phyloP scores from a whole-genome alignment of 805 yeast species.

The Yamadazyma paraphyllophila region DNA sequence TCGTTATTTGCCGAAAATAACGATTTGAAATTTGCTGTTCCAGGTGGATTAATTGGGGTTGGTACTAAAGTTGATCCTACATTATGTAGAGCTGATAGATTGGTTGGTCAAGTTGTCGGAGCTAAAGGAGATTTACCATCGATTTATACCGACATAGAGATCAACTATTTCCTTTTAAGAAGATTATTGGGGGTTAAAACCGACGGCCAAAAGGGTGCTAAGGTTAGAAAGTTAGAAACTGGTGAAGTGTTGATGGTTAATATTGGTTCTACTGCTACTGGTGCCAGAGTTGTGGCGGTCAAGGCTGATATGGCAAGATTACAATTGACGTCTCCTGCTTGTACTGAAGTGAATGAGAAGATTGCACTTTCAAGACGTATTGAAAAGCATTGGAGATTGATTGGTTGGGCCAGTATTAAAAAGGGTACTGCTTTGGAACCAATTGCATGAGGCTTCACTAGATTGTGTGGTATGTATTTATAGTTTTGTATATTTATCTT shows the following conservation, averaged over 20 bases:
- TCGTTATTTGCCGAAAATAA: slow-evolving; percentile 97
- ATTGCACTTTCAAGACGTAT: slow-evolving; percentile 98
- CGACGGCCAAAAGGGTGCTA: slow-evolving; percentile 90
- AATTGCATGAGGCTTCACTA: slow-evolving; percentile 37
- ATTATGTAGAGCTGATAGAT: slow-evolving; percentile 97
- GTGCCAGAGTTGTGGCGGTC: slow-evolving; percentile 97
- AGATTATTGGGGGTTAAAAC: slow-evolving; percentile 98
- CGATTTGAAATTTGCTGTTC: slow-evolving; percentile 97
- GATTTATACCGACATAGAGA: slow-evolving; percentile 95
- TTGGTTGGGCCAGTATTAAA: slow-evolving; percentile 99
- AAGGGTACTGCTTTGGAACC: slow-evolving; percentile 90
- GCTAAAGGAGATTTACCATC: slow-evolving; percentile 95
- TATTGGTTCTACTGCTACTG: slow-evolving; percentile 98
- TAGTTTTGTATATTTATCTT: slow-evolving; percentile 13
- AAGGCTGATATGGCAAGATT: slow-evolving; percentile 99
- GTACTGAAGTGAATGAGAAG: slow-evolving; percentile 97
- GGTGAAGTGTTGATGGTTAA: slow-evolving; percentile 98
- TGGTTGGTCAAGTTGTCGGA: slow-evolving; percentile 99
- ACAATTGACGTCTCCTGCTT: slow-evolving; percentile 94
- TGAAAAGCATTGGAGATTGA: slow-evolving; percentile 99
- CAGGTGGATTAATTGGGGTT: slow-evolving; percentile 99
- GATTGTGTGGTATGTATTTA: slow-evolving; percentile 17
- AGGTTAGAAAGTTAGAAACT: slow-evolving; percentile 89
- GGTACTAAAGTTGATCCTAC: slow-evolving; percentile 99
- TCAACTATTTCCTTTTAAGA: slow-evolving; percentile 93